phyloP scores from a whole-genome alignment of 306 rosid genomes.

The Arachis stenosperma region DNA sequence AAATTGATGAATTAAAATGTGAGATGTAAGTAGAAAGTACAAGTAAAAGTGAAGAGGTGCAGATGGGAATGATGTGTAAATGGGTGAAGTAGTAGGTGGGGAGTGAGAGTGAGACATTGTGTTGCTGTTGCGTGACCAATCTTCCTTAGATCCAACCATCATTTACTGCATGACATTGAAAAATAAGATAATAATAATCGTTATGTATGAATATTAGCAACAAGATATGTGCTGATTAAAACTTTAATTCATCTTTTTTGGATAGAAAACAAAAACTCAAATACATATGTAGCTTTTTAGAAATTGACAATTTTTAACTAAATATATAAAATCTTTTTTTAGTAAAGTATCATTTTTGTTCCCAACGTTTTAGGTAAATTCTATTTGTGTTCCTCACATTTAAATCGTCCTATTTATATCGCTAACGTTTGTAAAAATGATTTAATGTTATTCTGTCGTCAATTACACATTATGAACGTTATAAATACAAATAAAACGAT shows the following conservation, averaged over 20 bases:
- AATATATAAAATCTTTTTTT: no score
- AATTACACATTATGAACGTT: no score
- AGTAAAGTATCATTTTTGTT: no score
- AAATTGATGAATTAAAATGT: background rate
- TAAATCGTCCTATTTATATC: no score
- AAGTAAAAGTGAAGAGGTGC: background rate
- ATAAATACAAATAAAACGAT: no score
- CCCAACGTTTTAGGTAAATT: no score
- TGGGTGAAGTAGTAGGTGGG: background rate
- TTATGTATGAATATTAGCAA: background rate
- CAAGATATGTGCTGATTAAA: background rate
- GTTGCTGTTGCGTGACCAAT: conserved; percentile 28
- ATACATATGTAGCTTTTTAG: background rate
- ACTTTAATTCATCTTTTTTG: background rate
- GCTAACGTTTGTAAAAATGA: no score
- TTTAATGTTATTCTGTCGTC: no score
- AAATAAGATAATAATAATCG: background rate
- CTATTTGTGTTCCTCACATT: no score
- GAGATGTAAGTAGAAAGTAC: conserved; percentile 15
- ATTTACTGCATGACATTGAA: background rate
- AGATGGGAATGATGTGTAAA: background rate
- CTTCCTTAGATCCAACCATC: background rate
- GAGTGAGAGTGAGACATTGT: background rate
- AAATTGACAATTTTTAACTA: no score
- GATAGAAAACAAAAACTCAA: background rate